Base-by-base conservation (phyloP, 345 rosid genomes). In the Camelina hispida region DNA sequence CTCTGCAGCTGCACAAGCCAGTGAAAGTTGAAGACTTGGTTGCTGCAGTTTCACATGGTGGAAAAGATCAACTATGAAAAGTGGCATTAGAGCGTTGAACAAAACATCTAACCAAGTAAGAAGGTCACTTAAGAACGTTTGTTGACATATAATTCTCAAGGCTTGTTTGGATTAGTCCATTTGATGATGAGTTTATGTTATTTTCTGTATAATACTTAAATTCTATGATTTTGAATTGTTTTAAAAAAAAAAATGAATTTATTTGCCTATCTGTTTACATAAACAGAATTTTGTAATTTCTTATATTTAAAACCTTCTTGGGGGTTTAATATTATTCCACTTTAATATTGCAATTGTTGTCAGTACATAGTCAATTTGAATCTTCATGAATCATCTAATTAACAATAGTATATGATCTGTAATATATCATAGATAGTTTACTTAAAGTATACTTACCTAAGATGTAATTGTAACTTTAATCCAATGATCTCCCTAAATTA, bases 1-100 rank as follows among this genome's bases (percentile, higher is more conserved):
- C 28, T 78, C 28, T 78, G 83, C 86, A 91, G 97, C 85, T 87
- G 35, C 93, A 87, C 81, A 88, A 84, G 82, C 89, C 93, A 25
- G 91, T 84, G 42, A 83, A 82, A 44, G 78, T 72, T 14, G 93
- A 86, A 80, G 91, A 88, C 80, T 79, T 86, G 75, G 85, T 69
- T 75, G 71, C 81, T 17, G 71, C 81, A 20, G 77, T 81, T 25
- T 52, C 86, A n/a, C 34, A 38, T 46, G 46, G 54, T 67, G 47
- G 9, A 47, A 64, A 38, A 17, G 32, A 42, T 58, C 7, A 57
- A 28, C 1, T 5, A 4, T 63, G 37, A 56, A 28, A 28, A 76
- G 60, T 69, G 58, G 9, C 37, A 55, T 14, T 25, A 17, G 47
- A 28, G 44, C 8, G 16, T 47, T 43, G 25, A 55, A 44, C 7